Evolutionary conservation across 768 basidiomycete species (phyloP).

Genomic region (Lepiota venenata): DNA sequence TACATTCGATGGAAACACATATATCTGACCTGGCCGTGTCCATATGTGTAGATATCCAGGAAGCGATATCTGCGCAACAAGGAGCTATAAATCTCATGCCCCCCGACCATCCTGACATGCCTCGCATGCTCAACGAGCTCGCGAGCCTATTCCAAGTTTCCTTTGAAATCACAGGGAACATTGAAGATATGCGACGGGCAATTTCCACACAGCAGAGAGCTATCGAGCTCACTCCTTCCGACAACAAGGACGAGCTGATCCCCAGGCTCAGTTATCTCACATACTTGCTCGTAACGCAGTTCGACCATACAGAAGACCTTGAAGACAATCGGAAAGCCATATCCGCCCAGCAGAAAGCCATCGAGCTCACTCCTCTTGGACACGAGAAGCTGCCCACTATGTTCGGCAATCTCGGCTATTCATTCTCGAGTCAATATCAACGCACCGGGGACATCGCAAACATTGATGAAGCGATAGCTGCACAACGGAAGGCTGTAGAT

Average conservation of each 20-base stretch:
- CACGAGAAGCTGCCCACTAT: not conserved
- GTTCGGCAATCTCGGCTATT: constrained; percentile 5
- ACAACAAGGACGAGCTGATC: not conserved
- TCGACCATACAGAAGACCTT: not conserved
- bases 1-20: no score
- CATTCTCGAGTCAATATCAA: constrained; percentile 4
- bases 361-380: not conserved
- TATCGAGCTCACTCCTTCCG: constrained; percentile 6
- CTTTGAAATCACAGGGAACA: constrained; percentile 21
- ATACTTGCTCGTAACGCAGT: constrained; percentile 10
- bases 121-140: not conserved
- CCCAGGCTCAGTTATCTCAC: not conserved
- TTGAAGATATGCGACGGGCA: constrained; percentile 21
- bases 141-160: not conserved
- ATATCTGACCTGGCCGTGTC: no score
- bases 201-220: constrained; percentile 7
- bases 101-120: not conserved
- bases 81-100: constrained; percentile 9
- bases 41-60: constrained; percentile 19
- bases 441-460: constrained; percentile 12
- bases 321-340: not conserved
- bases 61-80: constrained; percentile 7
- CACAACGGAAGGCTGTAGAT: not conserved
- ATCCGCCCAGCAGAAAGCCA: not conserved
- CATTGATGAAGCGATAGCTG: not conserved